phyloP scores from a whole-genome alignment of 441 rosid species.

The Corymbia calophylla region DNA sequence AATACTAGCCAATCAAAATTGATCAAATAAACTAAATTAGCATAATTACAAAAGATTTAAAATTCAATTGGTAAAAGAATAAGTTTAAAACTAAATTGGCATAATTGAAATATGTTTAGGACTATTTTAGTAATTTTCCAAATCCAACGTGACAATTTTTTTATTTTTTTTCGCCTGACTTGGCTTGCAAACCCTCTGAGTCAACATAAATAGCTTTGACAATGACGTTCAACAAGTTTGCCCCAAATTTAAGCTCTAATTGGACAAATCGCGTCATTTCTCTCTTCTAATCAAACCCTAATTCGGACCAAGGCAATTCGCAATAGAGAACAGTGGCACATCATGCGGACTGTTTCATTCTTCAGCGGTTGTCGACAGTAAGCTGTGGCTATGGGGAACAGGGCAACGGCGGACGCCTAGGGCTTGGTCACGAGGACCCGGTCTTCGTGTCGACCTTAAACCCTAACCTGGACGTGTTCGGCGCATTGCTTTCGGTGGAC shows the following conservation, averaged over 20 bases:
- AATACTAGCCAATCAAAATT: too few relatives aligned
- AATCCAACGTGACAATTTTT: not conserved
- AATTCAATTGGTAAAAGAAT: too few relatives aligned
- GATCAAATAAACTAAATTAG: too few relatives aligned
- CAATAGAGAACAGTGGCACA: not conserved
- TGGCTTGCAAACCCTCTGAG: not conserved
- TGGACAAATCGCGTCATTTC: not conserved
- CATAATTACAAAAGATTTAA: rapidly evolving
- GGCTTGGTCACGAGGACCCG: conserved; percentile 73
- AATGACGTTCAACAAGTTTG: not conserved
- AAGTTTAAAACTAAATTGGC: too few relatives aligned
- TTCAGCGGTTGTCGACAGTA: conserved; percentile 46
- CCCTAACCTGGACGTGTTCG: conserved; percentile 45
- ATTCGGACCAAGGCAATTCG: not conserved
- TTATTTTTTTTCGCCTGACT: not conserved
- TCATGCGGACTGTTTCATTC: conserved; percentile 84
- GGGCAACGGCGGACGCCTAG: conserved; percentile 85
- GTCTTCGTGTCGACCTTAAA: conserved; percentile 57
- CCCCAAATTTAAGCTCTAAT: not conserved
- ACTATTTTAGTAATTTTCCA: not conserved
- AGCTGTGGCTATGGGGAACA: conserved; percentile 79
- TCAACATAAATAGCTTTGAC: not conserved
- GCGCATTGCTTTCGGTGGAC: conserved; percentile 62
- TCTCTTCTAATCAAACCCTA: not conserved
- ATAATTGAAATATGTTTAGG: too few relatives aligned